Evolutionary conservation across 495 filamentous ascomycete genomes (phyloP), one percentile per base, ranked within the genome.

Genomic region (Aspergillus ostianus): DNA sequence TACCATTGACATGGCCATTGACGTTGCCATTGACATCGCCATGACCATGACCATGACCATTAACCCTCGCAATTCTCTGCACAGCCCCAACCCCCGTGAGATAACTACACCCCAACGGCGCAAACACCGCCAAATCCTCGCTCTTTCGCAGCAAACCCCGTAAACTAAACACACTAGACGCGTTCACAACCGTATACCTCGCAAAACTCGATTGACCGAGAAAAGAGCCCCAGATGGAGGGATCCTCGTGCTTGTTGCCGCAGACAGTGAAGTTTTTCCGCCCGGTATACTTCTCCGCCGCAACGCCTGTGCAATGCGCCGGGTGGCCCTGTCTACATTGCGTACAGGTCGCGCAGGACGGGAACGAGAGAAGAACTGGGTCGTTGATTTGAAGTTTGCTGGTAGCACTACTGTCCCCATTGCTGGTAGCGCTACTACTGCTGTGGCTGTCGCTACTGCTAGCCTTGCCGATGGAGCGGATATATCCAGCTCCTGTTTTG

Each of bases 331-430:
- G 62, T 4, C 51, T 9, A 36, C 70, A 73, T 44, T 64, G 57
- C 6, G n/a, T 17, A 56, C 77, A 80, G 7, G 64, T 27, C 12
- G 66, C 53, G 64, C 77, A 80, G 50, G 69, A 72, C 27, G 67
- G 66, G 59, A 77, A 80, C 9, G 73, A 74, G 27, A 80, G 67
- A 44, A 80, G 70, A 29, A 82, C 78, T 7, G 73, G 70, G 65
- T 84, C 81, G 17, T 80, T 80, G 2, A 67, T 55, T 21, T 56
- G 41, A 6, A 80, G 62, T 7, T 70, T 64, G 13, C n/a, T 76
- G 70, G 13, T 26, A 26, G 23, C 4, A 4, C 2, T 26, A 4
- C 23, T 26, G 23, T n/a, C n/a, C n/a, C n/a, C n/a, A n/a, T 26
- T 26, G 23, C 23, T 26, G 23, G 2, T 26, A 26, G 2, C 23